Evolutionary conservation across 2,329 filamentous ascomycete species (phyloP), one percentile per base, ranked within the genome.

Genomic region (Thermoascus crustaceus): DNA sequence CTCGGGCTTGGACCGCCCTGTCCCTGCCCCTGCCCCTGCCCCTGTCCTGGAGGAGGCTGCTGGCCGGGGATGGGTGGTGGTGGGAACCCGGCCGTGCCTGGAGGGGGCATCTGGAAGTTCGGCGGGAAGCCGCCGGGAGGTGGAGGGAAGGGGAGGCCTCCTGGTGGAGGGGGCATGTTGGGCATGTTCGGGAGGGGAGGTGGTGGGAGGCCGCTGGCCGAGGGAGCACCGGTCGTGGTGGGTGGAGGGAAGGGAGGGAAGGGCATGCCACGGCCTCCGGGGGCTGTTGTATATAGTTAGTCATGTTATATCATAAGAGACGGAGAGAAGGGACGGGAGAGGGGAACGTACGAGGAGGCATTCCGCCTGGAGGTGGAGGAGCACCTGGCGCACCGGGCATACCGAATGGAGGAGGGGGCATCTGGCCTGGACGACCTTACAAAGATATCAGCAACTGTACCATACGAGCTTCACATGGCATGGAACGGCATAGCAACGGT

Each of bases 361-460:
- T 57, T 44, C 58, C 65, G 31, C 49, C 50, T 4, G 45, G 43
- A 27, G 61, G 61, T 19, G 55, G 48, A 22, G 49, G 21, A 51
- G 58, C 61, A 23, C 58, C 58, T 38, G 60, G 56, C 22, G 48
- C 60, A 32, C 61, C 62, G 34, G 69, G 67, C 43, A 68, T 62
- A 37, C 71, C 72, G 49, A 79, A 80, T 17, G 75, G 76, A 29
- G 76, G 78, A 38, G 76, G 76, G 42, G 66, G 64, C 40, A 70
- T 56, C 50, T 60, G 61, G 45, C 50, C 61, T 37, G 57, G 55
- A 23, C 43, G 52, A 40, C 55, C 58, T 60, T 7, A 20, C n/a
- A 49, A 18, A 19, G n/a, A n/a, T n/a, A n/a, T n/a, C n/a, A n/a
- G n/a, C n/a, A n/a, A n/a, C n/a, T n/a, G n/a, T n/a, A n/a, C n/a